These are phyloP conservation scores for Ceratorhiza oryzae-sativae DNA, from an alignment of 1,284 basidiomycete genomes.

Conservation along the genomic window DNA sequence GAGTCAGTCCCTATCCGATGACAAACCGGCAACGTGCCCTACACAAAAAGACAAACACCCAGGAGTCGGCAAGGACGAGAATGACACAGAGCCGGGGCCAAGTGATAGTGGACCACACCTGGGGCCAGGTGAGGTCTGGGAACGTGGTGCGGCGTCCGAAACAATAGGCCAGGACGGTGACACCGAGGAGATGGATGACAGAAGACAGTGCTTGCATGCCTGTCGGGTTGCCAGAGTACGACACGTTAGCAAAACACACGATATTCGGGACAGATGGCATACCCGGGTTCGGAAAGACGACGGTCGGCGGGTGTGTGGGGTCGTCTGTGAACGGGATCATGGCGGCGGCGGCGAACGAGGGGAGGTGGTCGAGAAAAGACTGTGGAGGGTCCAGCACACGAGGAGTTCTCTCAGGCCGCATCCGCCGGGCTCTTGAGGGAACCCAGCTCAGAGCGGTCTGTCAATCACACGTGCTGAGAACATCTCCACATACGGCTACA, in stretches of 20 bases:
- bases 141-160: constrained; percentile 38
- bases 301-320: constrained; percentile 15
- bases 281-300: constrained; percentile 36
- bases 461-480: constrained; percentile 28
- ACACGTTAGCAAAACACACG: constrained; percentile 12
- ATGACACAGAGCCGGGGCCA: constrained; percentile 42
- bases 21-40: not conserved
- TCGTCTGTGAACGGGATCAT: constrained; percentile 26
- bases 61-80: constrained; percentile 41
- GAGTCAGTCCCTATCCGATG: not conserved
- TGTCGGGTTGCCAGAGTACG: not conserved
- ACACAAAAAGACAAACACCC: constrained; percentile 40
- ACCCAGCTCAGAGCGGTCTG: constrained; percentile 4
- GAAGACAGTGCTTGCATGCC: constrained; percentile 40
- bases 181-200: constrained; percentile 41
- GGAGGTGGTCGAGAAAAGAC: constrained; percentile 16
- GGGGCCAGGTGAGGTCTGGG: constrained; percentile 27
- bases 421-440: constrained; percentile 21
- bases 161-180: constrained; percentile 29
- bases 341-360: not conserved
- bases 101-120: constrained; percentile 29
- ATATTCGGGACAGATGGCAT: not conserved
- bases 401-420: not conserved
- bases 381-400: constrained; percentile 14
- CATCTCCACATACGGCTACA: constrained; percentile 11